phyloP scores from a whole-genome alignment of 129 eudicot species.

The Solidago caesia region DNA sequence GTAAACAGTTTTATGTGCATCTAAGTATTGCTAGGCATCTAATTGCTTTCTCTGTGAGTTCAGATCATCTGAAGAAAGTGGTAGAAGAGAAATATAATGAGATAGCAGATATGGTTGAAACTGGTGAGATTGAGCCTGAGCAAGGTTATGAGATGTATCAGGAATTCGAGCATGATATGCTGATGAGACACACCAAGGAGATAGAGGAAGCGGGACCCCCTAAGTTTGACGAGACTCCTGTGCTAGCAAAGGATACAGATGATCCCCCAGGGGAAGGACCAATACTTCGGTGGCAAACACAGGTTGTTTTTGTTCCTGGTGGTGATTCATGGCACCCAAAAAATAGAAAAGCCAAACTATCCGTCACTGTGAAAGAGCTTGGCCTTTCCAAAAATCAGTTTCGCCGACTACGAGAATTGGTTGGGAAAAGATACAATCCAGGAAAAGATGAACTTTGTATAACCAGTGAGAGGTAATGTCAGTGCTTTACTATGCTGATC shows the following conservation, averaged over 20 bases:
- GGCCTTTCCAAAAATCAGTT: slow-evolving; percentile 79
- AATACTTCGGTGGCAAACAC: slow-evolving; percentile 83
- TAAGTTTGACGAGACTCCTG: slow-evolving; percentile 48
- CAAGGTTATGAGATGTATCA: slow-evolving; percentile 70
- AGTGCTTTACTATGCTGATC: background rate
- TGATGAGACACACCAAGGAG: slow-evolving; percentile 52
- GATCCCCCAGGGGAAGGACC: slow-evolving; percentile 97
- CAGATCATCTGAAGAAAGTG: slow-evolving; percentile 73
- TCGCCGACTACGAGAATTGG: slow-evolving; percentile 73
- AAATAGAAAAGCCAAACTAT: slow-evolving; percentile 82
- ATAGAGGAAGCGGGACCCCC: slow-evolving; percentile 57
- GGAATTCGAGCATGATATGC: slow-evolving; percentile 81
- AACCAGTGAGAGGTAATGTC: slow-evolving; percentile 84
- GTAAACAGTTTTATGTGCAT: too few relatives aligned
- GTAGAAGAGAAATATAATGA: slow-evolving; percentile 67
- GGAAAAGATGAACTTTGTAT: slow-evolving; percentile 90
- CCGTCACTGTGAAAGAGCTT: slow-evolving; percentile 92
- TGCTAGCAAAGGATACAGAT: slow-evolving; percentile 43
- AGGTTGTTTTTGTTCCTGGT: slow-evolving; percentile 85
- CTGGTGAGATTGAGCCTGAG: slow-evolving; percentile 63
- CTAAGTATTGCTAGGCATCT: background rate
- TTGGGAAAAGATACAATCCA: slow-evolving; percentile 79
- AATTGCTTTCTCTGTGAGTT: slow-evolving; percentile 4
- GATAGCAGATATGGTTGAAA: slow-evolving; percentile 70
- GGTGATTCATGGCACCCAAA: slow-evolving; percentile 98